These are phyloP conservation scores for Narthecium ossifragum DNA, from an alignment of 106 monocot species.

Conservation along the genomic window DNA sequence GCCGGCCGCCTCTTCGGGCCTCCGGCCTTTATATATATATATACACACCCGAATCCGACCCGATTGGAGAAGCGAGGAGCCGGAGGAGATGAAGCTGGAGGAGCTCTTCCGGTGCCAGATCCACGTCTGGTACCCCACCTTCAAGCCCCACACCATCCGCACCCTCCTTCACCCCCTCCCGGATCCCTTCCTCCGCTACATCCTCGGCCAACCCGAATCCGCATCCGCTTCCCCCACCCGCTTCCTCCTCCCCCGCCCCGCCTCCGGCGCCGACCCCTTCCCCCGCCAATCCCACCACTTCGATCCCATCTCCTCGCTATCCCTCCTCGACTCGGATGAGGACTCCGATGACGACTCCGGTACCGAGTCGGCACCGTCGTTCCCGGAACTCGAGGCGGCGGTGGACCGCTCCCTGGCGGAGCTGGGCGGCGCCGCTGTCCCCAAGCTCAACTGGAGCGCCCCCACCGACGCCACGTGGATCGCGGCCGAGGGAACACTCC, in stretches of 20 bases:
- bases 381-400: conserved; percentile 58
- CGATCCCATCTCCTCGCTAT: conserved; percentile 38
- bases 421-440: conserved; percentile 77
- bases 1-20: too few relatives aligned
- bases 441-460: conserved; percentile 95
- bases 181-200: conserved; percentile 41
- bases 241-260: conserved; percentile 28
- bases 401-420: conserved; percentile 42
- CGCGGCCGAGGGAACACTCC: conserved; percentile 45
- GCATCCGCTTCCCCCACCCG: conserved; percentile 11
- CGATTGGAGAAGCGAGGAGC: neutral
- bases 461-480: conserved; percentile 91
- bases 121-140: conserved; percentile 67
- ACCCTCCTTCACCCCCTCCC: conserved; percentile 59
- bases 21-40: too few relatives aligned
- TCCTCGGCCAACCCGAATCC: conserved; percentile 23
- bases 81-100: conserved; percentile 28
- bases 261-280: conserved; percentile 26
- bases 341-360: conserved; percentile 9
- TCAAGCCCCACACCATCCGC: conserved; percentile 51
- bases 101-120: conserved; percentile 63
- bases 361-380: conserved; percentile 30
- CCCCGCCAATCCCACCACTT: conserved; percentile 10
- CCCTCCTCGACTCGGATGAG: conserved; percentile 10
- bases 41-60: neutral